These are phyloP conservation scores for Salix exigua DNA, from an alignment of 345 rosid species.

Conservation along the genomic window DNA sequence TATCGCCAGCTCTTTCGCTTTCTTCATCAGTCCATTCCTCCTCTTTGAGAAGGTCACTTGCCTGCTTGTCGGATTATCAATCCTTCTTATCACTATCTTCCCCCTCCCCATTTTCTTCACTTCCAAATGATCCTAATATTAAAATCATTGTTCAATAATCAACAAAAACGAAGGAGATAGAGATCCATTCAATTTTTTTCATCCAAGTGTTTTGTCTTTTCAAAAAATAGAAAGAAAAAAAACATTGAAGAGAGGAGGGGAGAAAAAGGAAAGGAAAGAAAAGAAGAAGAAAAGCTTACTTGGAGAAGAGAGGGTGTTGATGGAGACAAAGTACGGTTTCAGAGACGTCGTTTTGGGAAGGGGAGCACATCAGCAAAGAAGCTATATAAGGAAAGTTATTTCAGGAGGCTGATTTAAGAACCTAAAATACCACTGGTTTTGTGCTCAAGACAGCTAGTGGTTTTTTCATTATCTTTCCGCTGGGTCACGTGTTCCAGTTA, in stretches of 20 bases:
- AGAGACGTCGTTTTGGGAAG: conserved; percentile 23
- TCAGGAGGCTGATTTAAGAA: too few relatives aligned
- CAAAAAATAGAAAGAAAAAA: not conserved
- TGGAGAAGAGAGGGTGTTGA: not conserved
- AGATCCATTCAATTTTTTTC: not conserved
- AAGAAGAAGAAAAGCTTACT: conserved; percentile 9
- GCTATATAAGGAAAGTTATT: not conserved
- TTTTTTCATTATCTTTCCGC: not conserved
- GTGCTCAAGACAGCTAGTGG: not conserved
- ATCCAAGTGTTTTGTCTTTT: not conserved
- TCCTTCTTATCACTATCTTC: conserved; percentile 55
- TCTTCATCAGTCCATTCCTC: conserved; percentile 51
- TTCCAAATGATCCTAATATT: not conserved
- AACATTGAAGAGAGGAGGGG: not conserved
- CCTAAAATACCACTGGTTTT: conserved; percentile 23
- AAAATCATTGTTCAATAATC: not conserved
- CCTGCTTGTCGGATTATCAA: conserved; percentile 56
- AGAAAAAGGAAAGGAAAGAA: not conserved
- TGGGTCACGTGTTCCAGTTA: conserved; percentile 30
- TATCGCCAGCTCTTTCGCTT: conserved; percentile 54
- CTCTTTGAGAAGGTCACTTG: conserved; percentile 61
- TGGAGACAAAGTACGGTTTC: conserved; percentile 12
- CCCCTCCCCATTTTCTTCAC: conserved; percentile 50
- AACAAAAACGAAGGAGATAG: not conserved
- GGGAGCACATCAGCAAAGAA: not conserved